These are phyloP conservation scores for Hamigera avellanea DNA, from an alignment of 495 filamentous ascomycete species.

Conservation along the genomic window DNA sequence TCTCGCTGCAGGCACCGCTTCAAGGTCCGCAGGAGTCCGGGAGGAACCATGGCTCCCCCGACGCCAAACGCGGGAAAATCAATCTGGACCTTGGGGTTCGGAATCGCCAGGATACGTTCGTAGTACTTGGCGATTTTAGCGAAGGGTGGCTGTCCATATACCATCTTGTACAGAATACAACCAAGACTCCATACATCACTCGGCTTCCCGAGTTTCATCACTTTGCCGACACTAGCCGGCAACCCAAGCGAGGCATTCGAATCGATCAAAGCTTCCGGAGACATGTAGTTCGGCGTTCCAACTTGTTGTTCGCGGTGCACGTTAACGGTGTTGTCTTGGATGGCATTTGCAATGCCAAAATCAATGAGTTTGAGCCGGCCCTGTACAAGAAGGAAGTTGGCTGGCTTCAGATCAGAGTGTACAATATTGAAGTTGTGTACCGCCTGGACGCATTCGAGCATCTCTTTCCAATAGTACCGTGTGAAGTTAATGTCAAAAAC, in stretches of 20 bases:
- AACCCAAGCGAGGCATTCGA: constrained; percentile 56
- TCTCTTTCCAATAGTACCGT: constrained; percentile 97
- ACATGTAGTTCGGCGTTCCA: constrained; percentile 98
- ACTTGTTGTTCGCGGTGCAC: constrained; percentile 92
- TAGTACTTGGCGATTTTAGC: constrained; percentile 81
- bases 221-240: constrained; percentile 48
- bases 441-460: constrained; percentile 88
- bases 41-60: constrained; percentile 60
- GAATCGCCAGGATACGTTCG: constrained; percentile 66
- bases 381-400: constrained; percentile 83
- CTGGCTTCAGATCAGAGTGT: constrained; percentile 91
- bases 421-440: constrained; percentile 87
- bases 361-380: constrained; percentile 81
- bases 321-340: constrained; percentile 93
- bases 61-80: constrained; percentile 68
- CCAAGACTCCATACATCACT: constrained; percentile 94
- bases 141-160: constrained; percentile 86
- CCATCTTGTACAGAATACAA: constrained; percentile 96
- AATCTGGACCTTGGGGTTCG: constrained; percentile 73
- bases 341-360: constrained; percentile 96
- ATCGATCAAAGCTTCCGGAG: constrained; percentile 84
- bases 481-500: constrained; percentile 79
- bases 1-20: constrained; percentile 72
- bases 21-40: constrained; percentile 59
- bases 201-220: constrained; percentile 93